Percentiles rank a stretch among this genome's conserved stretches.
phyloP scores from a whole-genome alignment of 176 grass and related monocot species.

The Urochloa ruziziensis region DNA sequence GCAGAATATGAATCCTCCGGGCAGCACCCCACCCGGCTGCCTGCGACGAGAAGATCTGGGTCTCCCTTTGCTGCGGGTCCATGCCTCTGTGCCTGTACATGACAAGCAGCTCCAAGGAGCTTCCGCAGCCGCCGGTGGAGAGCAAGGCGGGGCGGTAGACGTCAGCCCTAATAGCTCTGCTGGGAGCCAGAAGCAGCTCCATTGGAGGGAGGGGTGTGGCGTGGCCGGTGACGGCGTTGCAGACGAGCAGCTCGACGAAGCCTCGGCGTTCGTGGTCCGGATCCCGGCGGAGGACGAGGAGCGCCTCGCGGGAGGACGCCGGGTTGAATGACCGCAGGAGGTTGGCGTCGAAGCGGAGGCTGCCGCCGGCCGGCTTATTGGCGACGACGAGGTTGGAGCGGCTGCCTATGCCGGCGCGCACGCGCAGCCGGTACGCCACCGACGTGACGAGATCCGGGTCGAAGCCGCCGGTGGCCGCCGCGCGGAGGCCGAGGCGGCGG shows the following conservation, averaged over 20 bases:
- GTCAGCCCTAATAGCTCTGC: accelerated
- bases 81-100: too few relatives aligned
- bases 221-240: constrained; percentile 7
- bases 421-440: neutral
- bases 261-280: too few relatives aligned
- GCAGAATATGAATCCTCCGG: neutral
- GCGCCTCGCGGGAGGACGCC: neutral
- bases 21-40: neutral
- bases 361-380: neutral
- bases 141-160: neutral
- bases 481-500: neutral
- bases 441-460: neutral
- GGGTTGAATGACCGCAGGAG: neutral
- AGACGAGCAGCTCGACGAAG: neutral
- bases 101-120: constrained; percentile 22
- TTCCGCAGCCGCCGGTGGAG: neutral
- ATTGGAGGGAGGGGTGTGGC: neutral
- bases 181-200: neutral
- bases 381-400: neutral
- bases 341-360: neutral
- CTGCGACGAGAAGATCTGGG: neutral
- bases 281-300: neutral
- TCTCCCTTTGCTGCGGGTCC: too few relatives aligned
- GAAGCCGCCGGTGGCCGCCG: neutral
- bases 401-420: too few relatives aligned